Conservation (phyloP, 129 eudicot species). For the Pittosporum tobira region DNA sequence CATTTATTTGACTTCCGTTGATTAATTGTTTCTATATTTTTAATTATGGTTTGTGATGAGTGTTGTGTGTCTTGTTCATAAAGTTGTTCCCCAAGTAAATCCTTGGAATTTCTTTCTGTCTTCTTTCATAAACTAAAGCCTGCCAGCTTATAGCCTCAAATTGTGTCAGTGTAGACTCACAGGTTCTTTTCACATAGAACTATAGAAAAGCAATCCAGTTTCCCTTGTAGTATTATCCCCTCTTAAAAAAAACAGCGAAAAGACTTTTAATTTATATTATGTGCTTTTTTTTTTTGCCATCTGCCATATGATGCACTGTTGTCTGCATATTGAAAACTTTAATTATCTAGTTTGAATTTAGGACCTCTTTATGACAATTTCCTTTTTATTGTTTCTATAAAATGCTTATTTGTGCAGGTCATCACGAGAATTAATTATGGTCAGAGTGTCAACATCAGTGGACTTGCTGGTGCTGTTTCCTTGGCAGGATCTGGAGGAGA, state of each 20-base stretch:
- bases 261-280: too few species aligned
- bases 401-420: slow-evolving; percentile 43
- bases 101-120: too few species aligned
- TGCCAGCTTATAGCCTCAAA: neutral
- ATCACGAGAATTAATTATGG: slow-evolving; percentile 91
- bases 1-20: neutral
- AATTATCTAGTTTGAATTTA: neutral
- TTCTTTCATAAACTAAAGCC: too few species aligned
- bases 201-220: too few species aligned
- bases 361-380: neutral
- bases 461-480: slow-evolving; percentile 96
- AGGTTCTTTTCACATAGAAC: too few species aligned
- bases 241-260: too few species aligned
- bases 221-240: too few species aligned
- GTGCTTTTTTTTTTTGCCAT: neutral
- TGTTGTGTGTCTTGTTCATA: neutral
- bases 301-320: neutral
- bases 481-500: slow-evolving; percentile 89
- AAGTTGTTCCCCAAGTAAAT: neutral
- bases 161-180: neutral
- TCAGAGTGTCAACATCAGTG: slow-evolving; percentile 79
- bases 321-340: neutral
- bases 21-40: neutral
- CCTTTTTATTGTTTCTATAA: neutral
- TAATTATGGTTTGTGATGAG: neutral